Evolutionary conservation across 768 basidiomycete species (phyloP), one percentile per base, ranked within the genome.

Genomic region (Boletus insuetus): DNA sequence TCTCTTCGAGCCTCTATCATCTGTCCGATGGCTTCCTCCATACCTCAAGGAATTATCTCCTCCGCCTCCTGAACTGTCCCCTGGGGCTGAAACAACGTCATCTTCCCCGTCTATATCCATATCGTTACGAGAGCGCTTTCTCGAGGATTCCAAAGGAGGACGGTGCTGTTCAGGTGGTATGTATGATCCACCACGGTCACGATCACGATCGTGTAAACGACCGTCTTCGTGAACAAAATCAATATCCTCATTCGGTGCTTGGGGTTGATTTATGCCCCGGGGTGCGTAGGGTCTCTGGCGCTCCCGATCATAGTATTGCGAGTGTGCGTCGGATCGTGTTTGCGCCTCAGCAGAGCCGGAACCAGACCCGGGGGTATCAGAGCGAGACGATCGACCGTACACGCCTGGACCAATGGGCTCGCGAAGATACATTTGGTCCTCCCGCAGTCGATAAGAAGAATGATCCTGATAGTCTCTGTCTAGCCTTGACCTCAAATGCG

Each of bases 91-190:
- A 52, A 51, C 73, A 59, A 73, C 76, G 67, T 81, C 80, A 73
- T 79, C 75, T 29, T 79, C 80, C 44, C 72, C 80, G 52, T 84
- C 83, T 46, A 80, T 74, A 40, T 87, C 85, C 83, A 85, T 83
- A 51, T 87, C 85, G 47, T 79, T 79, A 55, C 82, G 76, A 58
- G 73, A 76, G 53, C 85, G 78, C 66, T 85, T 87, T 67, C 82
- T 80, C 53, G 73, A 69, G 41, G 77, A 68, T 45, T 80, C 81
- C 64, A 73, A 61, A 65, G 71, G 59, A 53, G 74, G 69, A 35
- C 70, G 76, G 58, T 67, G 71, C 67, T 74, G 78, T 43, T 72
- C 73, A 38, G 62, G 62, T 54, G 60, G 64, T 59, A 74, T 29
- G 53, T 67, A 71, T 29, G 68, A 60, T 26, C 69, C 66, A 57